phyloP scores from a whole-genome alignment of 768 basidiomycete genomes.

The Pilatotrama ljubarskyi region DNA sequence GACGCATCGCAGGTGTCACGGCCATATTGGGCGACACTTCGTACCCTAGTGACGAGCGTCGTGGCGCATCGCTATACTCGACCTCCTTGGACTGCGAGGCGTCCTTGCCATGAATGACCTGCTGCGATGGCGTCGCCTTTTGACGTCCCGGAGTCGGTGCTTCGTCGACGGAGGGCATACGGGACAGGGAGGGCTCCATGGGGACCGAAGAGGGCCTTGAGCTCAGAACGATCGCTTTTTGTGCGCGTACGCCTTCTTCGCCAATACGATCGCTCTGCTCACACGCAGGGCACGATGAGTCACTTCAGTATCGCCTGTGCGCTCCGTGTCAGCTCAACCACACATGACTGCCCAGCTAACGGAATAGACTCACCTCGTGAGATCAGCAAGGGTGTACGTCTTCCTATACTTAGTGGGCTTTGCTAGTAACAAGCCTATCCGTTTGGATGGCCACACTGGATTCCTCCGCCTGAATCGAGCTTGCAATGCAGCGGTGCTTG shows the following conservation, averaged over 20 bases:
- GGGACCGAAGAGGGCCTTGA: background rate
- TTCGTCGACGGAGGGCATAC: too few relatives aligned
- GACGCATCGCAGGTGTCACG: conserved; percentile 2
- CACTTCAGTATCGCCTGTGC: background rate
- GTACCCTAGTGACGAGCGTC: background rate
- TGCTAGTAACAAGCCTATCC: too few relatives aligned
- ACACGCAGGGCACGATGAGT: background rate
- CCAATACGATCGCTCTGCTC: background rate
- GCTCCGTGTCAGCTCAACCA: background rate
- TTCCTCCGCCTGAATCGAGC: too few relatives aligned
- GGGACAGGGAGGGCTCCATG: background rate
- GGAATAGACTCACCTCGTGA: background rate
- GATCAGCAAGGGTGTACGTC: too few relatives aligned
- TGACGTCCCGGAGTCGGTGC: background rate
- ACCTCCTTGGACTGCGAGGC: background rate
- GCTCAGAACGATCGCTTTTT: background rate
- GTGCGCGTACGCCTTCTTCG: background rate
- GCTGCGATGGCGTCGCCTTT: background rate
- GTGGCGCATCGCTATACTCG: background rate
- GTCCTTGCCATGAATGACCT: background rate
- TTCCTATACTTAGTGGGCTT: too few relatives aligned
- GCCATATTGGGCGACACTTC: background rate
- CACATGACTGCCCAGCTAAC: background rate
- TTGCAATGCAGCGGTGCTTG: too few relatives aligned
- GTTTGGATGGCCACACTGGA: too few relatives aligned